Evolutionary conservation across 1,284 basidiomycete genomes (phyloP).

Genomic region (Acaromyces ingoldii): DNA sequence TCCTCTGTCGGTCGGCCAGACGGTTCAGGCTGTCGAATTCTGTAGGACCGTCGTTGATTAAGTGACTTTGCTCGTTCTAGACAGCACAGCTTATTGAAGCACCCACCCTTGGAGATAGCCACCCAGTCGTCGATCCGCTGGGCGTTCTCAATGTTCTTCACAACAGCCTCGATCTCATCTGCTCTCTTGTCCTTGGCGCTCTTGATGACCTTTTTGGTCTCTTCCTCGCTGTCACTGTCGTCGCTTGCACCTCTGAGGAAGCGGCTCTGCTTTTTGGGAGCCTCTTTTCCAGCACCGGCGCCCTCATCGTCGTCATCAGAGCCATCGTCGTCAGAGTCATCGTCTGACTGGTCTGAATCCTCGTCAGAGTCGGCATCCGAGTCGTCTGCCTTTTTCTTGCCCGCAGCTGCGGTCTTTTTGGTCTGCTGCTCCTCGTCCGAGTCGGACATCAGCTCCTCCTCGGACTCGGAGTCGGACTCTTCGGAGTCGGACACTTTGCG

Average conservation of each 20-base stretch:
- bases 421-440: conserved; percentile 37
- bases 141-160: conserved; percentile 87
- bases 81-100: background rate
- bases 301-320: conserved; percentile 22
- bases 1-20: conserved; percentile 82
- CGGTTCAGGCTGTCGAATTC: conserved; percentile 94
- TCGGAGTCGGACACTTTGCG: conserved; percentile 47
- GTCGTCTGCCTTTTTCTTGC: conserved; percentile 11
- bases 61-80: background rate
- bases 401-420: conserved; percentile 22
- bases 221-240: conserved; percentile 64
- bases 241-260: conserved; percentile 53
- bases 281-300: conserved; percentile 6
- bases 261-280: conserved; percentile 41
- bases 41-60: conserved; percentile 51
- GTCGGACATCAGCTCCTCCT: conserved; percentile 48
- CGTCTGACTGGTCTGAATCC: conserved; percentile 31
- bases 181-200: conserved; percentile 80
- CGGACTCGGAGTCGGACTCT: conserved; percentile 46
- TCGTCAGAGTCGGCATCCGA: conserved; percentile 31
- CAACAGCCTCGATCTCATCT: conserved; percentile 80
- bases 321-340: conserved; percentile 32
- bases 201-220: conserved; percentile 67
- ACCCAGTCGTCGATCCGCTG: conserved; percentile 92
- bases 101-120: conserved; percentile 74